Evolutionary conservation across 2,329 filamentous ascomycete genomes (phyloP).

Genomic region (Penicillium sp.): DNA sequence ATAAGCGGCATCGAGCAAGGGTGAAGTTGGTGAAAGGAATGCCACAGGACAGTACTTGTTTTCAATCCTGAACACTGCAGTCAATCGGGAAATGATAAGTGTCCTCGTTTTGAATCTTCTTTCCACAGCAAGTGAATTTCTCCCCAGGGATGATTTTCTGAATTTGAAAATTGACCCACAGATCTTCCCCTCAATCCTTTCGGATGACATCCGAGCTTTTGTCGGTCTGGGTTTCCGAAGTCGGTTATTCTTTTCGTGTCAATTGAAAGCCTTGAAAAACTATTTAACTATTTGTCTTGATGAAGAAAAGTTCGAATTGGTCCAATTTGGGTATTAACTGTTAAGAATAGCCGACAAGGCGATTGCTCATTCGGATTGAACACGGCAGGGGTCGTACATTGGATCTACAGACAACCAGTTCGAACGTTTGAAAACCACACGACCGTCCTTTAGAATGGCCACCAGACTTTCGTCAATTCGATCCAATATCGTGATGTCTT

Average conservation of each 20-base stretch:
- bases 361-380: not conserved
- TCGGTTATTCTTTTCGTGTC: too few relatives aligned
- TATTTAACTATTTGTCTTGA: too few relatives aligned
- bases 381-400: conserved; percentile 4
- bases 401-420: conserved; percentile 18
- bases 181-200: not conserved
- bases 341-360: not conserved
- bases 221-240: conserved; percentile 2
- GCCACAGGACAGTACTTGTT: not conserved
- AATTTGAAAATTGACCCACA: not conserved
- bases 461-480: conserved; percentile 51
- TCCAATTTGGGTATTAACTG: too few relatives aligned
- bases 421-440: conserved; percentile 41
- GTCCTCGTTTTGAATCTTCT: too few relatives aligned
- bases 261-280: too few relatives aligned
- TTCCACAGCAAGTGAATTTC: not conserved
- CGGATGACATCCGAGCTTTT: conserved; percentile 9
- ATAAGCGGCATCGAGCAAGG: not conserved
- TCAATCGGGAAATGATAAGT: not conserved
- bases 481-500: conserved; percentile 57
- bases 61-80: not conserved
- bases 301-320: too few relatives aligned
- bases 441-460: conserved; percentile 60
- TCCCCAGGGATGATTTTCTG: not conserved
- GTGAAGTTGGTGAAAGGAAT: not conserved